These are phyloP conservation scores for Aspergillus aculeatus DNA, from an alignment of 2,329 filamentous ascomycete genomes.

Conservation along the genomic window DNA sequence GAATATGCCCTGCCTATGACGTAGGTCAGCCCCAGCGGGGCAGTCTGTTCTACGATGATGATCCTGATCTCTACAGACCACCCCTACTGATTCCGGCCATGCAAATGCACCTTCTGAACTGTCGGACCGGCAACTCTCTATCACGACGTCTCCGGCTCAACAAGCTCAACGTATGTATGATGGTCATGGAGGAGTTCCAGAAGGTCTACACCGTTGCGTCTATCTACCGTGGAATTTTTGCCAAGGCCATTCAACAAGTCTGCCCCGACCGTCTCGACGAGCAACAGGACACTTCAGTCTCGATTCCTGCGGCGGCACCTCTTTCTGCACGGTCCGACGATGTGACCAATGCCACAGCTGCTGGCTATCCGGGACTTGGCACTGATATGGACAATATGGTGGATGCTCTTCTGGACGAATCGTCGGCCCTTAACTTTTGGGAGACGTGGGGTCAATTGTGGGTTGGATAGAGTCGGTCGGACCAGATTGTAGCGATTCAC, in stretches of 20 bases:
- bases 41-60: background rate
- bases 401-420: slow-evolving; percentile 24
- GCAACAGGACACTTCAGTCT: background rate
- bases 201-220: slow-evolving; percentile 30
- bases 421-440: slow-evolving; percentile 26
- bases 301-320: background rate
- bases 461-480: background rate
- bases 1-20: slow-evolving; percentile 28
- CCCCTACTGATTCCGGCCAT: slow-evolving; percentile 33
- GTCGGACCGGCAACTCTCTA: slow-evolving; percentile 23
- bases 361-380: background rate
- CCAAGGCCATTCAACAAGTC: slow-evolving; percentile 25
- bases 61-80: slow-evolving; percentile 13
- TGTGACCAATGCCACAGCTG: background rate
- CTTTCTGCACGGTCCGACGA: background rate
- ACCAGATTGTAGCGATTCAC: no score
- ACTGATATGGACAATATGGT: slow-evolving; percentile 12
- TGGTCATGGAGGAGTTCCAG: slow-evolving; percentile 32
- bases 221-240: slow-evolving; percentile 28
- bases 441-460: slow-evolving; percentile 17
- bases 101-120: slow-evolving; percentile 33
- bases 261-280: slow-evolving; percentile 17
- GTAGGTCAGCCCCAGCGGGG: slow-evolving; percentile 16
- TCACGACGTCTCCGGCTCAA: slow-evolving; percentile 29
- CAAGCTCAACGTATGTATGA: slow-evolving; percentile 34